Base-by-base conservation (phyloP, 208 protist species). In the Leishmania tarentolae region DNA sequence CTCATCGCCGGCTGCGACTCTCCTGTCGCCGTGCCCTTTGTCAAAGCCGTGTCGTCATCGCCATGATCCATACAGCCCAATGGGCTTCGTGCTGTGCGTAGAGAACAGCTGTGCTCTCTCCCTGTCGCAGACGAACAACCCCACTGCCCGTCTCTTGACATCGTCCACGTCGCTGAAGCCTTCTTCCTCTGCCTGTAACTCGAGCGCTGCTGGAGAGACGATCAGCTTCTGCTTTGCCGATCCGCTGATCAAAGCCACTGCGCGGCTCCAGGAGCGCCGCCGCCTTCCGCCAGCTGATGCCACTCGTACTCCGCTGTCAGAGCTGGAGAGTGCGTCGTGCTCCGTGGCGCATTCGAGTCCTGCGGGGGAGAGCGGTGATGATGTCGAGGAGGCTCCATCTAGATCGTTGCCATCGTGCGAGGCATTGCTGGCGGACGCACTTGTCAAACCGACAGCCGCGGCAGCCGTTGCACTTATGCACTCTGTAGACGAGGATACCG, bases 51-150 rank as follows among this genome's bases (percentile, higher is more conserved):
- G 73, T 31, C 77, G 77, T 50, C 81, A 78, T 46, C 82, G 82
- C 24, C 82, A 85, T 57, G 82, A 85, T 77, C 82, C 82, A 13
- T 85, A 85, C 65, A 79, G 77, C 77, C 72, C 61, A 17, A 59
- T 40, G 15, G 82, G 82, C 42, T 85, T 85, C 35, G 77, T 79
- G 47, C 63, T 82, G 46, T 85, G 82, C 28, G 52, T 42, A 24
- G 77, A 79, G 72, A 79, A 69, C 65, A 82, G 82, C 65, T 79
- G 59, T 50, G 61, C 75, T 21, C 80, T 63, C n/a, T 79, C 75
- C 42, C 71, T 80, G 68, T 68, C 81, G n/a, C 76, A 70, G 61
- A 63, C 37, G 50, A 44, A 19, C 59, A 11, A 3, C 24, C 2
- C 59, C 13, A 1, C 46, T 13, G 31, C 76, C 17, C 42, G 76